Conservation (phyloP, 371 early-diverging fungal genomes). For the Nosema muscidifuracis region DNA sequence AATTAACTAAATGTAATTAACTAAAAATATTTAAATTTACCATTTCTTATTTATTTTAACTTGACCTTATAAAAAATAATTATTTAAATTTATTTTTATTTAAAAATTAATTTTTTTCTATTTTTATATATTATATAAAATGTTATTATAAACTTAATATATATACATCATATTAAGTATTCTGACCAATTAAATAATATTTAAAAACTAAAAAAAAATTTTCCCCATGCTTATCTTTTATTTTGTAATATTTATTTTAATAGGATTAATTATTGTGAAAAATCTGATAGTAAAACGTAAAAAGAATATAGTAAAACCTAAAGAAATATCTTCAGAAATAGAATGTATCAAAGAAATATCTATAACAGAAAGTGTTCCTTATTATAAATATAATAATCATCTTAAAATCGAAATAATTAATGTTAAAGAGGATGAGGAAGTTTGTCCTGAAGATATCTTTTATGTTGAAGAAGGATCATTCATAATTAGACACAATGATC, state of each 20-base stretch:
- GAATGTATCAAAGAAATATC: background rate
- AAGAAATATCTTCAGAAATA: background rate
- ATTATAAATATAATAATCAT: background rate
- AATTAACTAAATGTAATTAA: no score
- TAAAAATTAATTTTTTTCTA: no score
- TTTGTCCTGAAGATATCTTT: background rate
- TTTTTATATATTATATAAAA: no score
- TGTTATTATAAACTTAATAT: no score
- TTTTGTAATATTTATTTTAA: background rate
- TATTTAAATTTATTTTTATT: no score
- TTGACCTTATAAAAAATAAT: no score
- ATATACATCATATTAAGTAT: no score
- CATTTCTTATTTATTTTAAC: no score
- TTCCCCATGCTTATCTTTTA: background rate
- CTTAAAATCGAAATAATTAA: background rate
- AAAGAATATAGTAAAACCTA: background rate
- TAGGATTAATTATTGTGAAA: background rate
- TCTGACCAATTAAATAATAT: no score
- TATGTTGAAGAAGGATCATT: constrained; percentile 12
- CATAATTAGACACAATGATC: constrained; percentile 1
- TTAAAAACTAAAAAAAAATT: background rate
- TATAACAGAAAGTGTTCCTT: background rate
- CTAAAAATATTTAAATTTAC: no score
- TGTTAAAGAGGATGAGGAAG: background rate
- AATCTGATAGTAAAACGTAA: background rate